Conservation (phyloP, 2,329 filamentous ascomycete genomes). For the Botrytis squamosa region DNA sequence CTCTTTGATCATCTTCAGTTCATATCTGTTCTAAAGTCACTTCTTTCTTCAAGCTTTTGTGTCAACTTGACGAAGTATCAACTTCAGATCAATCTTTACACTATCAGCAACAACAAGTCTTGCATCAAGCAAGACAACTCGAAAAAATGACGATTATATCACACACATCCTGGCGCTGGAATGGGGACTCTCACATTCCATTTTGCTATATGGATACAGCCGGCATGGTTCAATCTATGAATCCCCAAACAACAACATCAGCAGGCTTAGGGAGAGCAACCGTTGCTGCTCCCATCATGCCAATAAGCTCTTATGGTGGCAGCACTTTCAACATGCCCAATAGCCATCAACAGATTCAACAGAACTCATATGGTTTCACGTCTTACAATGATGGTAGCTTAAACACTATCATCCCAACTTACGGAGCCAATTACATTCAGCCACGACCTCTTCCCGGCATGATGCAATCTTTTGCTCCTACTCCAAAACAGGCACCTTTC, state of each 20-base stretch:
- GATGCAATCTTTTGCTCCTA: slow-evolving; percentile 28
- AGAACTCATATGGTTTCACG: slow-evolving; percentile 46
- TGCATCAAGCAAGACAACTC: slow-evolving; percentile 40
- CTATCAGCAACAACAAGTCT: slow-evolving; percentile 28
- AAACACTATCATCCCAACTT: slow-evolving; percentile 36
- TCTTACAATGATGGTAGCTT: slow-evolving; percentile 37
- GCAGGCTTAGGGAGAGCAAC: slow-evolving; percentile 46
- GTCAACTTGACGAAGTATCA: not conserved
- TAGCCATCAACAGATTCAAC: slow-evolving; percentile 36
- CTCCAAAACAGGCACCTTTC: slow-evolving; percentile 27
- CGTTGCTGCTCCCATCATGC: slow-evolving; percentile 49
- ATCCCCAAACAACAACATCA: slow-evolving; percentile 43
- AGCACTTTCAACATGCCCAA: slow-evolving; percentile 45
- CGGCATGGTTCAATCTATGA: slow-evolving; percentile 49
- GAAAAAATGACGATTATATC: slow-evolving; percentile 50
- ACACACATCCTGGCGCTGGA: slow-evolving; percentile 54
- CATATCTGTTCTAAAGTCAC: not conserved
- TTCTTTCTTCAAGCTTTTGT: not conserved
- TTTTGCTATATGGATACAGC: slow-evolving; percentile 46
- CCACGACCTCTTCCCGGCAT: slow-evolving; percentile 38
- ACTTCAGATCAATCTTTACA: not conserved
- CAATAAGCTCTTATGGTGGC: slow-evolving; percentile 43
- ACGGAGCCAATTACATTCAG: slow-evolving; percentile 35
- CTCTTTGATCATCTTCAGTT: not conserved
- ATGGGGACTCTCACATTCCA: slow-evolving; percentile 45